Base-by-base conservation (phyloP, 208 protist species). In the Crithidia acanthocephali region DNA sequence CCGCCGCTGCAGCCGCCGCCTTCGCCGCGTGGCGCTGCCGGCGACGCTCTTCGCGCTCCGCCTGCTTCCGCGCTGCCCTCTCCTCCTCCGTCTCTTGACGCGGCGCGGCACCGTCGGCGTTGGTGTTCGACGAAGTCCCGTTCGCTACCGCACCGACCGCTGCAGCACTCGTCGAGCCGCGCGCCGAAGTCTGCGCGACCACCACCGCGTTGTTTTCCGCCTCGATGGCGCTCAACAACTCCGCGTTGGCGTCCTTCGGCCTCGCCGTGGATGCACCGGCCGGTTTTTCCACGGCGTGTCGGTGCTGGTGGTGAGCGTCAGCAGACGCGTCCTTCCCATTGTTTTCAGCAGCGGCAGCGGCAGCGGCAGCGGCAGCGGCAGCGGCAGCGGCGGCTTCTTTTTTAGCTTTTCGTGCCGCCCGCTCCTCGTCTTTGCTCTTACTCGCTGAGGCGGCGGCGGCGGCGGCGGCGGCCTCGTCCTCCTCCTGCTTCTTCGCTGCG, bases 31-130 rank as follows among this genome's bases (percentile, higher is more conserved):
- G 44, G 8, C 72, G 79, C 42, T 75, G 57, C 7, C 61, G 52
- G 13, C 68, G 59, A 4, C 78, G 79, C 67, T 84, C 81, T 37
- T 84, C 81, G 11, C 84, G 68, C 66, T 92, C 80, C 53, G 71
- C 55, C 11, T 79, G 76, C 67, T 79, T 83, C 3, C 84, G 72
- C 32, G 76, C 75, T 13, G 75, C 69, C 16, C 75, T 79, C 68
- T 85, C 73, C 44, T 80, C 65, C 25, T 68, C 61, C 50, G 75
- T 74, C 58, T 61, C 68, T 0, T 25, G 22, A 2, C 42, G 28
- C 40, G 51, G 7, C 23, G 55, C 42, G 66, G 28, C 32, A 23
- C 48, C 50, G 52, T 35, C 15, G 59, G 45, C 33, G 52, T 15
- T 23, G 51, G 7, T 59, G 20, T 25, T 61, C 55, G 67, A 69